phyloP scores from a whole-genome alignment of 805 yeast genomes.

The Blastobotrys peoriensis region DNA sequence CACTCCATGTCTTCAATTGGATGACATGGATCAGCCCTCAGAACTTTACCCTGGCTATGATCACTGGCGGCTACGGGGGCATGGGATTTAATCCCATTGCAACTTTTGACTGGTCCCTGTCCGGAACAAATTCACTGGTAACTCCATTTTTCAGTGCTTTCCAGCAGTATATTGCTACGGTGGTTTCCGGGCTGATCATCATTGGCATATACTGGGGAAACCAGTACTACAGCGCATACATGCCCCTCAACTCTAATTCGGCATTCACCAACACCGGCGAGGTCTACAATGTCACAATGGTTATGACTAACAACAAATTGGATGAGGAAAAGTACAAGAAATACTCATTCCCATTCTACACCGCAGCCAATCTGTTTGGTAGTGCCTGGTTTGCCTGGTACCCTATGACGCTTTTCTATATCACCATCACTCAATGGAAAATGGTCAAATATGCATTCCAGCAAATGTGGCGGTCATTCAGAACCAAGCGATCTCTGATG shows the following conservation, averaged over 20 bases:
- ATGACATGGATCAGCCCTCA: conserved; percentile 47
- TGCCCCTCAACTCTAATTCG: conserved; percentile 44
- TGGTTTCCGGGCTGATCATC: conserved; percentile 11
- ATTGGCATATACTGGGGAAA: conserved; percentile 39
- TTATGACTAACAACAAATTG: conserved; percentile 40
- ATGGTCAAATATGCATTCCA: conserved; percentile 26
- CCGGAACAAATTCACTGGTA: conserved; percentile 13
- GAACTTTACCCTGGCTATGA: conserved; percentile 51
- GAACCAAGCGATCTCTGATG: conserved; percentile 8
- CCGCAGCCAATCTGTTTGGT: conserved; percentile 47
- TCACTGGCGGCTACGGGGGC: conserved; percentile 55
- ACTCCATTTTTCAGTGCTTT: conserved; percentile 18
- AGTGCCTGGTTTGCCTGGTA: conserved; percentile 46
- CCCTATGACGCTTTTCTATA: conserved; percentile 47
- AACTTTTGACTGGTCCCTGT: conserved; percentile 42
- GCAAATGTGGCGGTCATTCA: conserved; percentile 6
- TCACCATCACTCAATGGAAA: conserved; percentile 17
- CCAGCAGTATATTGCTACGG: conserved; percentile 27
- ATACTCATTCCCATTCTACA: conserved; percentile 51
- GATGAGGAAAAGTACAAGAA: conserved; percentile 40
- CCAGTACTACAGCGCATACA: conserved; percentile 43
- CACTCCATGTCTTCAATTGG: conserved; percentile 58
- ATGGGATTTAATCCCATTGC: conserved; percentile 41
- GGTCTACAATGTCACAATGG: conserved; percentile 37
- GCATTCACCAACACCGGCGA: conserved; percentile 40